A percentile compares a stretch with the other conserved stretches of the same genome.
Evolutionary conservation across 129 eudicot species (phyloP).

Genomic region (Escallonia herrerae): DNA sequence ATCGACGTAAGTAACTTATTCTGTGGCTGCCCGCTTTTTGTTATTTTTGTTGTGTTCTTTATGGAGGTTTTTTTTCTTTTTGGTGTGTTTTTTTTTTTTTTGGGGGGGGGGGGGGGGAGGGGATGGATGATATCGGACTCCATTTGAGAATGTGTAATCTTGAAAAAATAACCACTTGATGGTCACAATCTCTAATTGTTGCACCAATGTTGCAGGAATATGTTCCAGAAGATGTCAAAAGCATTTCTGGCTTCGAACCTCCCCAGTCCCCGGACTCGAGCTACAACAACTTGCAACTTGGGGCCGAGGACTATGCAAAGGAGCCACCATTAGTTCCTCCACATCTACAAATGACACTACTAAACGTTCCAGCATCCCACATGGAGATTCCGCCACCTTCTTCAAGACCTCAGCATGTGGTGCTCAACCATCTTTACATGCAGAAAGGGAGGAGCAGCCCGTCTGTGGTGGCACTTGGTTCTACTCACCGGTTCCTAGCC

Average conservation of each 20-base stretch:
- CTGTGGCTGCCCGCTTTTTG: neutral
- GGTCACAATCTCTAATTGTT: neutral
- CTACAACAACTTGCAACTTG: constrained; percentile 11
- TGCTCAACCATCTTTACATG: constrained; percentile 27
- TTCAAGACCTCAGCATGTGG: constrained; percentile 22
- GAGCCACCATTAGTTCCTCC: constrained; percentile 22
- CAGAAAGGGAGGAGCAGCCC: constrained; percentile 24
- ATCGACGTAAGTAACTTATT: neutral
- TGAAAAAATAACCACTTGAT: neutral
- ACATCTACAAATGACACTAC: constrained; percentile 18
- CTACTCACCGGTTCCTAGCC: constrained; percentile 21
- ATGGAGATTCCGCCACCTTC: constrained; percentile 1
- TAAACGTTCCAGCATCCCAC: constrained; percentile 11
- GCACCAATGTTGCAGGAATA: constrained; percentile 18
- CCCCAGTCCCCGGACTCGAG: constrained; percentile 30
- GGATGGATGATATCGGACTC: no score
- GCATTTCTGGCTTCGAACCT: constrained; percentile 24
- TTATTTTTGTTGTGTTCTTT: neutral
- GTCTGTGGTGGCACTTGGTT: constrained; percentile 23
- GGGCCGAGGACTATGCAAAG: constrained; percentile 21
- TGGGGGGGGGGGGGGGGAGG: no score
- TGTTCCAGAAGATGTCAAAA: constrained; percentile 28
- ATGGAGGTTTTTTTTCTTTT: no score
- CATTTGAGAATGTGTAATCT: neutral
- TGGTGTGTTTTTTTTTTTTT: no score